Conservation (phyloP, 441 rosid species). For the Gossypium schwendimanii region DNA sequence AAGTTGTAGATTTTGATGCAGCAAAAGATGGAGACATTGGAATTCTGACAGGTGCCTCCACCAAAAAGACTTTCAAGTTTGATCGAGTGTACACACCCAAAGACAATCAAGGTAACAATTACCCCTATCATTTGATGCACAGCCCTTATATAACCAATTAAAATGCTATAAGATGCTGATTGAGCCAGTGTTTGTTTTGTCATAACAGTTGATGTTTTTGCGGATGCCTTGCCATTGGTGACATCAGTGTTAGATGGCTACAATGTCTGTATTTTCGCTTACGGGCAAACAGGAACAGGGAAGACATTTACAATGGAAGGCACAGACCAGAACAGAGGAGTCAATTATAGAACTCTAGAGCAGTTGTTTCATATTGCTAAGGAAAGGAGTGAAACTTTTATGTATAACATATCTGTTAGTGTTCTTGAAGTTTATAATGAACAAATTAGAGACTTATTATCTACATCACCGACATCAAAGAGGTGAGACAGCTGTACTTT, state of each 20-base stretch:
- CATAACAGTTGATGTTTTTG: conserved; percentile 64
- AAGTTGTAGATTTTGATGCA: conserved; percentile 57
- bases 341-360: conserved; percentile 79
- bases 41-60: conserved; percentile 43
- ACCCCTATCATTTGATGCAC: background rate
- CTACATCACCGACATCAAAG: conserved; percentile 64
- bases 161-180: background rate
- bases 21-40: conserved; percentile 81
- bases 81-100: conserved; percentile 68
- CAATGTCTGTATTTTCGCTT: conserved; percentile 93
- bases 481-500: conserved; percentile 30
- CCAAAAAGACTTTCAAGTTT: conserved; percentile 66
- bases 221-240: conserved; percentile 73
- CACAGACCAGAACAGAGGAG: conserved; percentile 64
- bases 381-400: conserved; percentile 60
- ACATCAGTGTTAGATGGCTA: conserved; percentile 81
- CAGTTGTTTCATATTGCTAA: conserved; percentile 51
- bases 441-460: conserved; percentile 78
- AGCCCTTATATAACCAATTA: background rate
- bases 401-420: conserved; percentile 64
- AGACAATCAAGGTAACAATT: conserved; percentile 65
- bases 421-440: conserved; percentile 93
- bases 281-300: conserved; percentile 94
- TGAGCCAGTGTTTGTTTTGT: conserved; percentile 14
- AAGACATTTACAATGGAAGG: conserved; percentile 98